Conservation (phyloP, 305 asterid genomes). For the Solanum hybrid region DNA sequence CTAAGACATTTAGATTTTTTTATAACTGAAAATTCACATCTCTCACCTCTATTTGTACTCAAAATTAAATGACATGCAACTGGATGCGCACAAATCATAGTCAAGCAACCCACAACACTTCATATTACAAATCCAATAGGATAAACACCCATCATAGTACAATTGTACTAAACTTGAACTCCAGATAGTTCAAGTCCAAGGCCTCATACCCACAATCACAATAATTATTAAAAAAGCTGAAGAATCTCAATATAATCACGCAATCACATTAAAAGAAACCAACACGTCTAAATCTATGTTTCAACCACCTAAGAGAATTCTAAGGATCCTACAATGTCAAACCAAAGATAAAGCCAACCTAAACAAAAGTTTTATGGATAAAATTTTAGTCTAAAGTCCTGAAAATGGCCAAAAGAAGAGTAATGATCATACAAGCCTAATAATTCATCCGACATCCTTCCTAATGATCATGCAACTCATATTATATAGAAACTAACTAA, state of each 20-base stretch:
- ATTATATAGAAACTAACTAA: not conserved
- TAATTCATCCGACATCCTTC: not conserved
- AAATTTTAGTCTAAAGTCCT: not conserved
- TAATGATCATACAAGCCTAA: not conserved
- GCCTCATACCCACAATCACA: not conserved
- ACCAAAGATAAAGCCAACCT: not conserved
- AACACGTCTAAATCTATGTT: too few relatives aligned
- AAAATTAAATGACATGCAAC: too few relatives aligned
- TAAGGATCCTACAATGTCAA: not conserved
- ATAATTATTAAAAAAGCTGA: not conserved
- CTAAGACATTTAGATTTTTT: not conserved
- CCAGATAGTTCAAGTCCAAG: not conserved
- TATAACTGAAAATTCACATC: not conserved
- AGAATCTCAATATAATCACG: not conserved
- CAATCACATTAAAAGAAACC: not conserved
- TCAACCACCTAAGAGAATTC: not conserved
- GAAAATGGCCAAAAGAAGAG: not conserved
- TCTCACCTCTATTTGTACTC: not conserved
- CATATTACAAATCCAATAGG: not conserved
- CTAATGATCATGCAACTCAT: not conserved
- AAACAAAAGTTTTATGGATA: not conserved
- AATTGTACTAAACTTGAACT: not conserved
- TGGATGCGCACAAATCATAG: not conserved
- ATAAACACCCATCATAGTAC: not conserved
- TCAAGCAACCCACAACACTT: not conserved